A percentile compares a stretch with the other conserved stretches of the same genome.
Conservation (phyloP, 305 asterid genomes). For the Rubia occidens region DNA sequence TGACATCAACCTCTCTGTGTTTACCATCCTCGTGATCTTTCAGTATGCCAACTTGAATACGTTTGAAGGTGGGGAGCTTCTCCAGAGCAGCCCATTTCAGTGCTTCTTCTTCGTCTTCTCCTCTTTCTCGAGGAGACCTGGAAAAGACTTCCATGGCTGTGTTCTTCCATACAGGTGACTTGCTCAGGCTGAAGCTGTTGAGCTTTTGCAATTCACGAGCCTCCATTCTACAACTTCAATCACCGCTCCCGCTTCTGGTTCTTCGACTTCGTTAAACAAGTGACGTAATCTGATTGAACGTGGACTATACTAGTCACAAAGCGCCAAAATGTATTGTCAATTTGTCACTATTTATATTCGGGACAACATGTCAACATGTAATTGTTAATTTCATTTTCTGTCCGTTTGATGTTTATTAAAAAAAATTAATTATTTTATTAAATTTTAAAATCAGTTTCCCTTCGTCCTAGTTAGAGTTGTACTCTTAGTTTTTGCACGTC, state of each 20-base stretch:
- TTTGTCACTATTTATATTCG: too few species aligned
- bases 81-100: constrained; percentile 61
- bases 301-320: not conserved
- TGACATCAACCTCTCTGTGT: constrained; percentile 34
- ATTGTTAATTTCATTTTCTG: too few species aligned
- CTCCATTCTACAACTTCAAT: constrained; percentile 5
- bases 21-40: constrained; percentile 32
- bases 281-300: not conserved
- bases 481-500: too few species aligned
- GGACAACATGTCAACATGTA: too few species aligned
- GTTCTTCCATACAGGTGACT: constrained; percentile 30
- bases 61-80: constrained; percentile 50
- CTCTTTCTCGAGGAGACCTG: constrained; percentile 15
- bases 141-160: constrained; percentile 25
- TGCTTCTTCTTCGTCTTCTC: constrained; percentile 36
- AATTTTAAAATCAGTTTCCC: too few species aligned
- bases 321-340: not conserved
- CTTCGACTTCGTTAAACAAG: not conserved
- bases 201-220: constrained; percentile 5
- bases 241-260: not conserved
- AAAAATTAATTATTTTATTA: too few species aligned
- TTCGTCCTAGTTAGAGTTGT: too few species aligned
- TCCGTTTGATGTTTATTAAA: too few species aligned
- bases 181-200: constrained; percentile 23
- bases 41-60: constrained; percentile 37